A percentile compares a stretch with the other conserved stretches of the same genome.
phyloP scores from a whole-genome alignment of 2,329 filamentous ascomycete species.

The Aspergillus awamori region DNA sequence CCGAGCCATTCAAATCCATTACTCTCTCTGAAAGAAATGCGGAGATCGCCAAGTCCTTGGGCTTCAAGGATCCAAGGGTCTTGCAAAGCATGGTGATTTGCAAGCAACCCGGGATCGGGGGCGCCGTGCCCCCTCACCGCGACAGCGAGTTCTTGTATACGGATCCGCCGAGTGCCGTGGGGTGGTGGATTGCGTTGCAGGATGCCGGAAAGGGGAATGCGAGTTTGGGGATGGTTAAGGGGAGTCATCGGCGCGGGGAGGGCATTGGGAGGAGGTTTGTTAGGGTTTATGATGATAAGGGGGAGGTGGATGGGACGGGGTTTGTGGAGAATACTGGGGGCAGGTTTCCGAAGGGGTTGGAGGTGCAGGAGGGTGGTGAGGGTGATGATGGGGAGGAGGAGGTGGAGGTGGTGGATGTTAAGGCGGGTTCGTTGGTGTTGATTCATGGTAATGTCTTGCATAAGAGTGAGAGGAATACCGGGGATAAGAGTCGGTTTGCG shows the following conservation, averaged over 20 bases:
- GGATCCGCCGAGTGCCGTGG: constrained; percentile 81
- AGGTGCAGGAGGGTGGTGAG: constrained; percentile 44
- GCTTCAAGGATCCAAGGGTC: constrained; percentile 73
- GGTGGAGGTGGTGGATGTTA: constrained; percentile 83
- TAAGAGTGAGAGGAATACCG: constrained; percentile 92
- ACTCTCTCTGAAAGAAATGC: constrained; percentile 54
- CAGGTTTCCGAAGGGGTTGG: constrained; percentile 62
- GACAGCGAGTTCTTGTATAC: constrained; percentile 94
- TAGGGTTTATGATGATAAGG: constrained; percentile 41
- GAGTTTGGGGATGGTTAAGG: constrained; percentile 82
- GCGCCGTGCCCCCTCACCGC: constrained; percentile 86
- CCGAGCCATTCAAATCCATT: constrained; percentile 64
- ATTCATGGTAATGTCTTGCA: constrained; percentile 96
- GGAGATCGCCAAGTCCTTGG: constrained; percentile 69
- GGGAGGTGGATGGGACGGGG: constrained; percentile 57
- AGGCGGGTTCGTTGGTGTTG: constrained; percentile 84
- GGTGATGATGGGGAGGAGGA: constrained; percentile 38
- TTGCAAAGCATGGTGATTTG: constrained; percentile 98
- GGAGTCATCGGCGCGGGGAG: constrained; percentile 56
- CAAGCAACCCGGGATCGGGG: constrained; percentile 96
- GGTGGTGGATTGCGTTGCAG: constrained; percentile 97
- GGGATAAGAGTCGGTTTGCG: constrained; percentile 83
- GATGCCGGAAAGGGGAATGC: constrained; percentile 86
- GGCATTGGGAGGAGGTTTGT: constrained; percentile 76
- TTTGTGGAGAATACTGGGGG: constrained; percentile 71